A percentile compares a stretch with the other conserved stretches of the same genome.
These are phyloP conservation scores for Alternaria triticimaculans DNA, from an alignment of 2,329 filamentous ascomycete species.

Conservation along the genomic window DNA sequence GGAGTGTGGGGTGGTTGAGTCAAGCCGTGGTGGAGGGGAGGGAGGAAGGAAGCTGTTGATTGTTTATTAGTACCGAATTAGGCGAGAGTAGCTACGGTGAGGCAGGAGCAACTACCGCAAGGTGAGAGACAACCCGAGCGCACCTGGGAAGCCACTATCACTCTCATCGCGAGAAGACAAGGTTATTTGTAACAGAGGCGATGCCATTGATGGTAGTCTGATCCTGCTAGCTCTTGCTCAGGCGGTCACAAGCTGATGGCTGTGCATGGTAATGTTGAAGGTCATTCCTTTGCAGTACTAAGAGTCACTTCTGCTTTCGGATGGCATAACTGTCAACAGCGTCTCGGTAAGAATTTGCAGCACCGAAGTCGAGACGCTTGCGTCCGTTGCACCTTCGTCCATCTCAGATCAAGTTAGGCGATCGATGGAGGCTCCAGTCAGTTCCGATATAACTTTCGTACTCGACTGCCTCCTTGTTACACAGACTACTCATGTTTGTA, in stretches of 20 bases:
- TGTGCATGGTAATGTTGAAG: not conserved
- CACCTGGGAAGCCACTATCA: not conserved
- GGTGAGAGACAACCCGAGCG: not conserved
- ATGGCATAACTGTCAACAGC: not conserved
- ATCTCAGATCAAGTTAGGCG: not conserved
- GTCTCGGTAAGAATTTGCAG: not conserved
- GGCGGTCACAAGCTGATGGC: not conserved
- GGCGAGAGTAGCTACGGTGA: conserved; percentile 8
- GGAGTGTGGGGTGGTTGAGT: conserved; percentile 28
- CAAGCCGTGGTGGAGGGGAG: conserved; percentile 18
- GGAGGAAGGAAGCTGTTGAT: conserved; percentile 9
- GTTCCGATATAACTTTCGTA: not conserved
- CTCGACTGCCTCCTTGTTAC: not conserved
- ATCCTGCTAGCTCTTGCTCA: not conserved
- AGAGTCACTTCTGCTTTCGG: not conserved
- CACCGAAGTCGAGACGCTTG: not conserved
- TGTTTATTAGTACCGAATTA: conserved; percentile 19
- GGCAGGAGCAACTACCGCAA: conserved; percentile 10
- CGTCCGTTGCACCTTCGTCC: not conserved
- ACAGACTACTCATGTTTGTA: not conserved
- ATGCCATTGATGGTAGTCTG: not conserved
- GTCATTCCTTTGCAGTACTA: not conserved
- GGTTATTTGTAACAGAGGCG: not conserved
- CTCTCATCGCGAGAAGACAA: not conserved
- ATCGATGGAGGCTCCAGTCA: not conserved